Conservation (phyloP, 257 asterid species). For the Solanum peruvianum region DNA sequence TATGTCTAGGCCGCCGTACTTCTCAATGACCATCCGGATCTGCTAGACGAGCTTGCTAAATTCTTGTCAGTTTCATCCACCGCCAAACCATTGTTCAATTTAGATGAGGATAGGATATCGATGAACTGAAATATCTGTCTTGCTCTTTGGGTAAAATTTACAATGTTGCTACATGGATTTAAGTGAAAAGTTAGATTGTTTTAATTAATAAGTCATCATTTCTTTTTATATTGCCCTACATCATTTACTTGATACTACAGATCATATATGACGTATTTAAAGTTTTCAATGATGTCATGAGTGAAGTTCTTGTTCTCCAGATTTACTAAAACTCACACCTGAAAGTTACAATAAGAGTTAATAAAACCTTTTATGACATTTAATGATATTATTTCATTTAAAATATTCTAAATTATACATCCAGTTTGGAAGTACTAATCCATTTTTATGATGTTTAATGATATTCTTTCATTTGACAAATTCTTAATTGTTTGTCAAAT, state of each 20-base stretch:
- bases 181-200: not conserved
- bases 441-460: too few species aligned
- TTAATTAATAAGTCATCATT: not conserved
- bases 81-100: not conserved
- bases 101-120: not conserved
- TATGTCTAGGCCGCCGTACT: not conserved
- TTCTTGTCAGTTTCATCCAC: constrained; percentile 41
- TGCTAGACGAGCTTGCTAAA: constrained; percentile 40
- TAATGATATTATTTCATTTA: not conserved
- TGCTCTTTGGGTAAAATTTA: not conserved
- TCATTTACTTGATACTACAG: not conserved
- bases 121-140: not conserved
- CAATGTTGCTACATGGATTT: not conserved
- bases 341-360: not conserved
- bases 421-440: not conserved
- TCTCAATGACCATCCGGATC: constrained; percentile 73
- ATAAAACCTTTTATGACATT: not conserved
- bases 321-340: not conserved
- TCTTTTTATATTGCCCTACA: not conserved
- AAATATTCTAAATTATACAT: not conserved
- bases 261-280: not conserved
- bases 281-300: not conserved
- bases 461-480: not conserved
- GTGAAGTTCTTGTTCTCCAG: not conserved
- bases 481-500: not conserved